These are phyloP conservation scores for Wickerhamiella sorbophila DNA, from an alignment of 805 yeast genomes.

Conservation along the genomic window DNA sequence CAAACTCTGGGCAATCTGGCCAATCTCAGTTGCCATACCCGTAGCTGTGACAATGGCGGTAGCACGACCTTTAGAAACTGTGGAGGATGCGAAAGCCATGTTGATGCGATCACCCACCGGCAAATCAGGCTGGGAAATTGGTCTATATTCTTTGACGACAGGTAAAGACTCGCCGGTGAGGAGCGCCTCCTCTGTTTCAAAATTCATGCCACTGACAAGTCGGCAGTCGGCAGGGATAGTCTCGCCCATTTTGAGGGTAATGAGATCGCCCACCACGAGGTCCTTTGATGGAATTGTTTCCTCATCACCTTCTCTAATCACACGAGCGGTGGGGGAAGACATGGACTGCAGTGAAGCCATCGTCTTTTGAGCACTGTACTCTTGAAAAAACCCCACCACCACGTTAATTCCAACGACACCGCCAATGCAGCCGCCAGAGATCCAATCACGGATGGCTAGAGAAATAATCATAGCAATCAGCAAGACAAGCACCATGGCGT, in stretches of 20 bases:
- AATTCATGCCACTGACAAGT: conserved; percentile 41
- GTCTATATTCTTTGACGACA: conserved; percentile 37
- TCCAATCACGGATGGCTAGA: conserved; percentile 62
- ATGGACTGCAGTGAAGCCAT: conserved; percentile 59
- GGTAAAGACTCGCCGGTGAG: conserved; percentile 56
- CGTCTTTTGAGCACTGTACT: conserved; percentile 60
- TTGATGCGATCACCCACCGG: conserved; percentile 66
- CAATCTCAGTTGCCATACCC: conserved; percentile 63
- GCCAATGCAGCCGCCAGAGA: conserved; percentile 67
- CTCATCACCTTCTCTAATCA: conserved; percentile 45
- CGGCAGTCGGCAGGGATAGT: conserved; percentile 65
- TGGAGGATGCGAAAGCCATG: conserved; percentile 55
- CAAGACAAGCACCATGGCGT: conserved; percentile 67
- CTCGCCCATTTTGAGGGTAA: conserved; percentile 52
- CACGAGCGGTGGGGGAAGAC: conserved; percentile 58
- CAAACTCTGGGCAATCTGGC: conserved; percentile 52
- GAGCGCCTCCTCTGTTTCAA: conserved; percentile 58
- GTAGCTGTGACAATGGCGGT: conserved; percentile 52
- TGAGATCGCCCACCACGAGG: conserved; percentile 63
- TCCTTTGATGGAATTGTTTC: conserved; percentile 43
- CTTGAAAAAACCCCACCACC: conserved; percentile 54
- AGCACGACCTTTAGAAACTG: conserved; percentile 64
- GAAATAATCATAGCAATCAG: conserved; percentile 57
- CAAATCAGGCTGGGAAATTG: conserved; percentile 29
- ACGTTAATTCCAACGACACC: conserved; percentile 53